Evolutionary conservation across 2,329 filamentous ascomycete genomes (phyloP).

Genomic region (Trichoderma polysporum): DNA sequence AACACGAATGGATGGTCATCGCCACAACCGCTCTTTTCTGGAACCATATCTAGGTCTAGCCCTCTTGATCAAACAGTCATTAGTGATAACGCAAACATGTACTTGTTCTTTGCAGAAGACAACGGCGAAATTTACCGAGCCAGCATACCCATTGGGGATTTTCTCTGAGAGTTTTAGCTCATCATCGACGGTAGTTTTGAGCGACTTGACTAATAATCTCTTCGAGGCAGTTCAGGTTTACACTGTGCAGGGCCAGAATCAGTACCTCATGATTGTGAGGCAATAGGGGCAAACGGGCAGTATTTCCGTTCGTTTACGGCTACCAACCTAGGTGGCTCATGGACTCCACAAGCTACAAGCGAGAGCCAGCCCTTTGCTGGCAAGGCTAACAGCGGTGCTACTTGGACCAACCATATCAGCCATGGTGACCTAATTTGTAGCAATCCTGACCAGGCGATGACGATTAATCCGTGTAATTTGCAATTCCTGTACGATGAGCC

Average conservation of each 20-base stretch:
- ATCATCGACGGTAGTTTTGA: not conserved
- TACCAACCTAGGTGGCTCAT: not conserved
- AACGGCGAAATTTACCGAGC: slow-evolving; percentile 7
- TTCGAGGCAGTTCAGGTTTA: slow-evolving; percentile 11
- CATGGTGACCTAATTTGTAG: slow-evolving; percentile 4
- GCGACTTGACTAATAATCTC: not conserved
- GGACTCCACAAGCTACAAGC: slow-evolving; percentile 1
- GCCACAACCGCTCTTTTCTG: not conserved
- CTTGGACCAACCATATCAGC: slow-evolving; percentile 14
- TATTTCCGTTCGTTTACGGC: slow-evolving; percentile 11
- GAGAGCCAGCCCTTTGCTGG: slow-evolving; percentile 5
- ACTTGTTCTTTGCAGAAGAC: slow-evolving; percentile 8
- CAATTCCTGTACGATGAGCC: slow-evolving; percentile 5
- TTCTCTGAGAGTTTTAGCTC: not conserved
- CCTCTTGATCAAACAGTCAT: slow-evolving; percentile 10
- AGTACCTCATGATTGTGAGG: slow-evolving; percentile 14
- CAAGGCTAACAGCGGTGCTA: slow-evolving; percentile 10
- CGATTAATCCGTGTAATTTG: slow-evolving; percentile 5
- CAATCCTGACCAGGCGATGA: slow-evolving; percentile 9
- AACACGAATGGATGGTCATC: slow-evolving; percentile 8
- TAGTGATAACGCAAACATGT: slow-evolving; percentile 4
- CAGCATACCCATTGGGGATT: slow-evolving; percentile 4
- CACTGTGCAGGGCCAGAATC: not conserved
- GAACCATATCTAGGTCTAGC: not conserved
- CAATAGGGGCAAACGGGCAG: slow-evolving; percentile 8